phyloP scores from a whole-genome alignment of 306 rosid genomes.

The Prunus davidiana region DNA sequence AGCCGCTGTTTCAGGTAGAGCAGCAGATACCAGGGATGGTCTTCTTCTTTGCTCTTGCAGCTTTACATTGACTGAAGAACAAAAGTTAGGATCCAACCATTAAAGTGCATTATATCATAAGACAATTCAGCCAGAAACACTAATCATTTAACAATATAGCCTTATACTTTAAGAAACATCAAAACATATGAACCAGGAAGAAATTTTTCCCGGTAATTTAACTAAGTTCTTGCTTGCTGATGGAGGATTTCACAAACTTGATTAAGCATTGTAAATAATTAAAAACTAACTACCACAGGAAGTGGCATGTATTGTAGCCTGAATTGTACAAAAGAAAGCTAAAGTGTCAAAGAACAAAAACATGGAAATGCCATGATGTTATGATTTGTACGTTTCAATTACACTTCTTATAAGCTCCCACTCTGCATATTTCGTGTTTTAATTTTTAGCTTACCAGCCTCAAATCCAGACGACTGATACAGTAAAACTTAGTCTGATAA shows the following conservation, averaged over 20 bases:
- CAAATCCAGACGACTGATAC: background rate
- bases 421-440: background rate
- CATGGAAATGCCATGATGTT: background rate
- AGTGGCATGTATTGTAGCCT: background rate
- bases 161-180: background rate
- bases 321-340: background rate
- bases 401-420: background rate
- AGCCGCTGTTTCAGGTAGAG: slow-evolving; percentile 86
- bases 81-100: slow-evolving; percentile 12
- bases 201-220: background rate
- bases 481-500: background rate
- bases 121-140: slow-evolving; percentile 8
- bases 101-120: slow-evolving; percentile 23
- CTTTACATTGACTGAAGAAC: slow-evolving; percentile 38
- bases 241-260: background rate
- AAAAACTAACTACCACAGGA: background rate
- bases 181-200: background rate
- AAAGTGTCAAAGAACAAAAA: background rate
- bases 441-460: background rate
- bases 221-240: background rate
- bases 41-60: slow-evolving; percentile 56
- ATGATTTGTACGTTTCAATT: background rate
- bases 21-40: slow-evolving; percentile 33
- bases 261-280: background rate
- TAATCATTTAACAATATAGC: slow-evolving; percentile 1